These are phyloP conservation scores for Aureobasidium sp. DNA, from an alignment of 2,329 filamentous ascomycete species.

Conservation along the genomic window DNA sequence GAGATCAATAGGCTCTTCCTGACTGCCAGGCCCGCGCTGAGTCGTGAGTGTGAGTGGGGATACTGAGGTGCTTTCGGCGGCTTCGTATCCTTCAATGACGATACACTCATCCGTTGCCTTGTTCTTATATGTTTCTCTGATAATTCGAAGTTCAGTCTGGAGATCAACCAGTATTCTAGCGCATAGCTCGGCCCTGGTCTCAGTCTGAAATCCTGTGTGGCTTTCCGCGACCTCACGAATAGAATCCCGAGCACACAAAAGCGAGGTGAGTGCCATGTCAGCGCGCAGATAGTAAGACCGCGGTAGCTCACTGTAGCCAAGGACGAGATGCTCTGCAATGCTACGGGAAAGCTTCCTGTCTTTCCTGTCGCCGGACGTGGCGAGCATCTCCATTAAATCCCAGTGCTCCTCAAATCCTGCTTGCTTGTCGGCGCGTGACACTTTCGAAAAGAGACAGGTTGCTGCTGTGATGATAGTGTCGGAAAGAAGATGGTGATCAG, in stretches of 20 bases:
- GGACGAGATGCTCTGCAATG: not conserved
- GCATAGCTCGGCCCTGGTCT: not conserved
- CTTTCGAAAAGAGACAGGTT: not conserved
- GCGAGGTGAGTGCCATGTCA: not conserved
- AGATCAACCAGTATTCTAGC: not conserved
- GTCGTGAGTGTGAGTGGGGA: not conserved
- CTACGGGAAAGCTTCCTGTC: not conserved
- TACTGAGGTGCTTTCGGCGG: not conserved
- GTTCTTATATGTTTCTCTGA: not conserved
- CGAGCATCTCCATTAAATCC: not conserved
- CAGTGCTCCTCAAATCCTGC: not conserved
- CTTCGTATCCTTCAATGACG: not conserved
- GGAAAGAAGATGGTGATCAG: not conserved
- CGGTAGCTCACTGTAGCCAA: not conserved
- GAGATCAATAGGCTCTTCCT: not conserved
- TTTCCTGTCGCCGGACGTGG: not conserved
- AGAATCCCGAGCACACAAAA: not conserved
- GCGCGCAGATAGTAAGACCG: not conserved
- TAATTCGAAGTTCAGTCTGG: not conserved
- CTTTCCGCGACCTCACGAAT: not conserved
- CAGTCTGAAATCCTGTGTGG: slow-evolving; percentile 23
- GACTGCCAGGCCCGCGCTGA: not conserved
- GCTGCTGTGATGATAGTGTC: not conserved
- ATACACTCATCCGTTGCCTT: too few relatives aligned
- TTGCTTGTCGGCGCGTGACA: not conserved